Conservation (phyloP, 2,329 filamentous ascomycete genomes). For the Cercospora sojina region DNA sequence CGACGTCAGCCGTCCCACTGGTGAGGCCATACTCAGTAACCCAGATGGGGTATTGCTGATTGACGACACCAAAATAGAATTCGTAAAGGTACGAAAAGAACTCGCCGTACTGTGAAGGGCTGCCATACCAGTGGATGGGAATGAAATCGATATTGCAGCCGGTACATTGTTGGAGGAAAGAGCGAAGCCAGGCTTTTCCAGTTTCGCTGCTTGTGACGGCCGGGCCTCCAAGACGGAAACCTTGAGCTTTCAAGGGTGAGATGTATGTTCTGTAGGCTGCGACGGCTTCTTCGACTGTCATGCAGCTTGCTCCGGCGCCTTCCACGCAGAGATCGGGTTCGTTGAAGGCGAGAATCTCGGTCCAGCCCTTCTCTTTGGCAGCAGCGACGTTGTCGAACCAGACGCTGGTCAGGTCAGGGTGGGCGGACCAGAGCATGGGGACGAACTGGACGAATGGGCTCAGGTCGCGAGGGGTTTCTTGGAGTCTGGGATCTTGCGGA, state of each 20-base stretch:
- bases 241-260: background rate
- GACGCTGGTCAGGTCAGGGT: background rate
- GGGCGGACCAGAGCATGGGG: slow-evolving; percentile 2
- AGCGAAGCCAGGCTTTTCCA: background rate
- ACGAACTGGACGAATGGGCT: background rate
- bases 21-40: background rate
- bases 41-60: background rate
- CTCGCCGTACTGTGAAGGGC: background rate
- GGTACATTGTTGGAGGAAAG: background rate
- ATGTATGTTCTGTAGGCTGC: background rate
- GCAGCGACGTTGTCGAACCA: slow-evolving; percentile 3
- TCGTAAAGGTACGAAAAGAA: background rate
- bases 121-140: slow-evolving; percentile 1
- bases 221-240: background rate
- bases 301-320: background rate
- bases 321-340: background rate
- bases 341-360: slow-evolving; percentile 1
- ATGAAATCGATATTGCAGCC: slow-evolving; percentile 3
- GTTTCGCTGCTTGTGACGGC: background rate
- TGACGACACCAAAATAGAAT: background rate
- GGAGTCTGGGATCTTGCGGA: background rate
- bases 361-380: background rate
- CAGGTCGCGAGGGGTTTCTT: background rate
- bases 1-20: background rate
- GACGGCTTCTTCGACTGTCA: background rate